Base-by-base conservation (phyloP, 139 green algal species). In the Chlamydomonas incerta region DNA sequence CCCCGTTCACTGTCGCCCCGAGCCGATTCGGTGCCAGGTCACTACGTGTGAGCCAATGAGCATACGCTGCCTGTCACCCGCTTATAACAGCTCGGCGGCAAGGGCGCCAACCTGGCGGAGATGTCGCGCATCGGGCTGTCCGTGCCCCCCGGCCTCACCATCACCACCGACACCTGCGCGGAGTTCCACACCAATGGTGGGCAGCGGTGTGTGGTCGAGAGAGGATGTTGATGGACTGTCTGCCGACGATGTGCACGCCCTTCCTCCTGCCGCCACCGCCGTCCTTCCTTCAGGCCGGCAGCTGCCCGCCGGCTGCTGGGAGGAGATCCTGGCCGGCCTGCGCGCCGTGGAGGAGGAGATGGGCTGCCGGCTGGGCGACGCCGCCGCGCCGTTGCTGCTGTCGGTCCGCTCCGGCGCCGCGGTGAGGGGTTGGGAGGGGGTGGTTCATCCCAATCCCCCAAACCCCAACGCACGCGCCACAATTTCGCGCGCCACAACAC, bases 91-190 rank as follows among this genome's bases (percentile, higher is more conserved):
- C 89, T 98, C 1, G 96, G 96, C 60, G 96, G 95, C 76, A 98
- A 98, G 88, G 96, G 96, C 33, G 96, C 96, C 46, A 98, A 98
- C 85, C 88, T 99, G 23, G 96, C 92, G 14, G 95, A 99, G 90
- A 99, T 99, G 96, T 90, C 92, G 2, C 72, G 73, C 34, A 92
- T 97, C 28, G 96, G 96, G 72, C 90, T 99, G 6, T 94, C 92
- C 63, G 95, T 99, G 46, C 96, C 96, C 0, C 93, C 96, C 37
- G 96, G 96, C 81, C 89, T 98, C 72, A 98, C 95, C 55, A 96
- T 99, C 88, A 97, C 95, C 35, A 99, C 96, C 11, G 90, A 95
- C 50, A 93, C 94, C 8, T 99, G 96, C 90, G 69, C 87, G n/a
- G 82, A 95, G 71, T 98, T 95, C 83, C 85, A 96, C 87, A 33